Evolutionary conservation across 192 early-diverging fungal genomes (phyloP).

Genomic region (Podochytrium sp.): DNA sequence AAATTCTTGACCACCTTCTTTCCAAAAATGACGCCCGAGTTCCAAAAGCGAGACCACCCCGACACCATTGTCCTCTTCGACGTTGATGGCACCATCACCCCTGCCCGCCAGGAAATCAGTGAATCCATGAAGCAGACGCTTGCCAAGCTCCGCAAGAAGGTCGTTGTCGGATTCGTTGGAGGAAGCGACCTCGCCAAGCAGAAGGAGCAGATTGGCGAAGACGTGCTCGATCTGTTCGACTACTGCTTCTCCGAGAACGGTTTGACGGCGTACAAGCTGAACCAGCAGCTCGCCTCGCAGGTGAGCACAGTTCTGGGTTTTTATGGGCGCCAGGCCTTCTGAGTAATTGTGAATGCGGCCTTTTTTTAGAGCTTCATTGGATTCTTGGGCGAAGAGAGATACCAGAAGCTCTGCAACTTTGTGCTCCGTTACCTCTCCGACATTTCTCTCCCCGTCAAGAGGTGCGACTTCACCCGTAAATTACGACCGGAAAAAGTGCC

Average conservation of each 20-base stretch:
- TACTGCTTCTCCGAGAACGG: slow-evolving; percentile 98
- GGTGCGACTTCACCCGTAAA: slow-evolving; percentile 46
- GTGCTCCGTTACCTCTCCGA: slow-evolving; percentile 93
- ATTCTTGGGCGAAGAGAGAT: slow-evolving; percentile 91
- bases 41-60: slow-evolving; percentile 11
- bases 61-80: slow-evolving; percentile 45
- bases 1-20: no score
- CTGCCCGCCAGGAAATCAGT: slow-evolving; percentile 86
- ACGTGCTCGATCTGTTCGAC: slow-evolving; percentile 85
- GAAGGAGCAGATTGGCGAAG: slow-evolving; percentile 88
- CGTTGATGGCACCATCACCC: slow-evolving; percentile 96
- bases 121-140: slow-evolving; percentile 79
- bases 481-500: not conserved
- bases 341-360: not conserved
- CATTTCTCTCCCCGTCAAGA: slow-evolving; percentile 91
- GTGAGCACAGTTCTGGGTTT: slow-evolving; percentile 34
- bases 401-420: slow-evolving; percentile 91
- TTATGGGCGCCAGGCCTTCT: not conserved
- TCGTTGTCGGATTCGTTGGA: slow-evolving; percentile 95
- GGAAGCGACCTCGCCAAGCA: slow-evolving; percentile 84
- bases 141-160: slow-evolving; percentile 80
- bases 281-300: slow-evolving; percentile 70
- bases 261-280: slow-evolving; percentile 86
- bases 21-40: no score
- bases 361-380: slow-evolving; percentile 93